Percentiles rank a stretch among this genome's conserved stretches.
These are phyloP conservation scores for Saccharomycopsis guyanensis DNA, from an alignment of 805 yeast species.

Conservation along the genomic window DNA sequence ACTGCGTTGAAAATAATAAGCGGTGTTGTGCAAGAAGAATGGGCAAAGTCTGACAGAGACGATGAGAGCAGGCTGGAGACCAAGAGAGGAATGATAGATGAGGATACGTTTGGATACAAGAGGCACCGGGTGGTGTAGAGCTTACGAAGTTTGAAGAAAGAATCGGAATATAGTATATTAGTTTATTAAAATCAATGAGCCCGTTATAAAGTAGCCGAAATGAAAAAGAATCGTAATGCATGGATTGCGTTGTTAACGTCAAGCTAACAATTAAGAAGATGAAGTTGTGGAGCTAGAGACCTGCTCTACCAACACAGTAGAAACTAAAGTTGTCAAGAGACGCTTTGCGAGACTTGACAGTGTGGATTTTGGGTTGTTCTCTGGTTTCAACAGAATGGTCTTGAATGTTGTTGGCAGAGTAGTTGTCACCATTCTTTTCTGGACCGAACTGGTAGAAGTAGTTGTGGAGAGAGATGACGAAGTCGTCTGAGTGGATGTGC, in stretches of 20 bases:
- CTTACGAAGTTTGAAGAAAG: not conserved
- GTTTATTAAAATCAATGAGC: too few species aligned
- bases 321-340: not conserved
- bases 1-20: constrained; percentile 12
- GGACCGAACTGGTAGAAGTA: constrained; percentile 1
- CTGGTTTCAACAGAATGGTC: not conserved
- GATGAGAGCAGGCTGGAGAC: not conserved
- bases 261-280: too few species aligned
- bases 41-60: constrained; percentile 3
- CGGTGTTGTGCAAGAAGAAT: constrained; percentile 14
- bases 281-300: not conserved
- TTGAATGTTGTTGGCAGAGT: not conserved
- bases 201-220: too few species aligned
- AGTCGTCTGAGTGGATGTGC: not conserved
- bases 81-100: not conserved
- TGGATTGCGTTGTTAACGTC: too few species aligned
- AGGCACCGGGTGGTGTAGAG: constrained; percentile 5
- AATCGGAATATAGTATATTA: not conserved
- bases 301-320: not conserved
- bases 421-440: too few species aligned
- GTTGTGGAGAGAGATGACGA: not conserved
- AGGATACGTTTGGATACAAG: constrained; percentile 20
- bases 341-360: not conserved
- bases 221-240: too few species aligned
- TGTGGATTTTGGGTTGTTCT: not conserved